Percentiles rank a stretch among this genome's conserved stretches.
phyloP scores from a whole-genome alignment of 2,329 filamentous ascomycete species.

The Claviceps purpurea region DNA sequence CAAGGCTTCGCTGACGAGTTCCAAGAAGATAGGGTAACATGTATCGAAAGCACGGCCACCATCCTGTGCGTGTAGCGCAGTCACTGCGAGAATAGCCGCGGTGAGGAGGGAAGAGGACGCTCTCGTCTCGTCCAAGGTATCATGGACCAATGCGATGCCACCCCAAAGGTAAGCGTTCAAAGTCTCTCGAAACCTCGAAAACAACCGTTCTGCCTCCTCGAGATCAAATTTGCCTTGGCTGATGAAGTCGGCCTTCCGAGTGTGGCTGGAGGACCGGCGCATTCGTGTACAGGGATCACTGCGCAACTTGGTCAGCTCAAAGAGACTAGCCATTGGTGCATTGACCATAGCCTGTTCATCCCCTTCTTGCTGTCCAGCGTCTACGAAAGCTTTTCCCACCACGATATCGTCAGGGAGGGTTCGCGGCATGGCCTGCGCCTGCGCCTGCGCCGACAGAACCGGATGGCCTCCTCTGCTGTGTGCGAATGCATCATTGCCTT shows the following conservation, averaged over 20 bases:
- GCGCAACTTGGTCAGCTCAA: constrained; percentile 18
- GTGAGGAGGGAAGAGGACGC: constrained; percentile 17
- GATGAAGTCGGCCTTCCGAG: constrained; percentile 16
- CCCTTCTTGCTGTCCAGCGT: constrained; percentile 10
- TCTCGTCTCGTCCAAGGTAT: constrained; percentile 14
- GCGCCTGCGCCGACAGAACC: background rate
- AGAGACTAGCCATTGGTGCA: constrained; percentile 20
- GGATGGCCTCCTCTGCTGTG: background rate
- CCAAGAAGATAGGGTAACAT: constrained; percentile 45
- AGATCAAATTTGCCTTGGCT: constrained; percentile 14
- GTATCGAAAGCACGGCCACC: constrained; percentile 35
- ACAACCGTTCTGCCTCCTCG: constrained; percentile 16
- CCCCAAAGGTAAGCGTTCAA: constrained; percentile 21
- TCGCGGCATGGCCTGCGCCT: background rate
- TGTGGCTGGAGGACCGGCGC: constrained; percentile 5
- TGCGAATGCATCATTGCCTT: background rate
- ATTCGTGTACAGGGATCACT: constrained; percentile 15
- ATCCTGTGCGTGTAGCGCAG: constrained; percentile 17
- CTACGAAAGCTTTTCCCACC: constrained; percentile 17
- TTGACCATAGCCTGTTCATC: constrained; percentile 17
- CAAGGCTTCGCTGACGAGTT: constrained; percentile 42
- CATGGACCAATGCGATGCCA: constrained; percentile 17
- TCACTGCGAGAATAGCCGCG: constrained; percentile 20
- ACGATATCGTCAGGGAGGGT: background rate
- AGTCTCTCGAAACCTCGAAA: constrained; percentile 15